Evolutionary conservation across 129 eudicot species (phyloP).

Genomic region (Flaveria sonorensis): DNA sequence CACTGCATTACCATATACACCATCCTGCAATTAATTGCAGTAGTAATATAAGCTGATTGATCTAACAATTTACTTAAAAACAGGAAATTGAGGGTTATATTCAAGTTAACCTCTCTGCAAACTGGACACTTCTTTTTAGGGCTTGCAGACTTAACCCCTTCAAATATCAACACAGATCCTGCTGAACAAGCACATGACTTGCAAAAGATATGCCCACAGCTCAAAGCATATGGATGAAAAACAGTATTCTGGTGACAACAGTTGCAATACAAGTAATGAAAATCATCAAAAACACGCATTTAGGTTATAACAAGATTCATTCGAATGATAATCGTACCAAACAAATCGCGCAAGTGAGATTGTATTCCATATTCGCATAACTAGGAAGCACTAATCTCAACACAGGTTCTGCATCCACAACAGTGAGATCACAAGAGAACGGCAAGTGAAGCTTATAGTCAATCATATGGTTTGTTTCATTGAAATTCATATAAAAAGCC

Average conservation of each 20-base stretch:
- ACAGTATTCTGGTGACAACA: slow-evolving; percentile 42
- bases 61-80: neutral
- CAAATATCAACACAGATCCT: slow-evolving; percentile 50
- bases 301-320: neutral
- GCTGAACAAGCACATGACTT: slow-evolving; percentile 67
- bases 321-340: slow-evolving; percentile 38
- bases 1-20: slow-evolving; percentile 54
- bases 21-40: slow-evolving; percentile 40
- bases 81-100: neutral
- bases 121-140: slow-evolving; percentile 56
- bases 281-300: neutral
- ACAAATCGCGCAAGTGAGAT: slow-evolving; percentile 63
- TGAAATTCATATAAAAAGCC: slow-evolving; percentile 57
- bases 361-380: slow-evolving; percentile 46
- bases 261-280: neutral
- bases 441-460: slow-evolving; percentile 26
- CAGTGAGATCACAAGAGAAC: slow-evolving; percentile 40
- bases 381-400: slow-evolving; percentile 50
- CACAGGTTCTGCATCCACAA: slow-evolving; percentile 38
- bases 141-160: slow-evolving; percentile 57
- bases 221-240: slow-evolving; percentile 57
- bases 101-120: slow-evolving; percentile 56
- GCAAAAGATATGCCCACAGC: slow-evolving; percentile 69
- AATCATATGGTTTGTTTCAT: slow-evolving; percentile 32
- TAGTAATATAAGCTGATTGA: neutral